Conservation (phyloP, 2,329 filamentous ascomycete genomes). For the Cercospora brassicicola region DNA sequence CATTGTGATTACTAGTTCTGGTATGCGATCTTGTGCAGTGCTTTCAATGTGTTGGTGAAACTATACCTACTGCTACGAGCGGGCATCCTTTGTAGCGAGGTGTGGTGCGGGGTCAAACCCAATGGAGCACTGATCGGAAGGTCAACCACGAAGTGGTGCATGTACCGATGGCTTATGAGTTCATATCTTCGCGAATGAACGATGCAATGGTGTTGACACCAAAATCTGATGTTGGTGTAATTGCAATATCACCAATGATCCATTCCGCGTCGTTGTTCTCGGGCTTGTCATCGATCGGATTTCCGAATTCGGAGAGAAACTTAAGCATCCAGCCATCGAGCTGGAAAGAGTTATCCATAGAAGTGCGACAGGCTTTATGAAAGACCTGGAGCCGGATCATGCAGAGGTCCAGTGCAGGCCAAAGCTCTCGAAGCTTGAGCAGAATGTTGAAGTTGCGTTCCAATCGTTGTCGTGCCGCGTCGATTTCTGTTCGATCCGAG, state of each 20-base stretch:
- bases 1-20: not conserved
- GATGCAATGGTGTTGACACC: slow-evolving; percentile 4
- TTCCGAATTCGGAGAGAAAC: slow-evolving; percentile 14
- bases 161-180: not conserved
- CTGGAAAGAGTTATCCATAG: slow-evolving; percentile 15
- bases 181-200: not conserved
- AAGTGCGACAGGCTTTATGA: slow-evolving; percentile 12
- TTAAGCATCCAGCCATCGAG: slow-evolving; percentile 16
- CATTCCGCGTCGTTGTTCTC: slow-evolving; percentile 6
- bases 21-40: not conserved
- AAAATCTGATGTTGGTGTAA: slow-evolving; percentile 13
- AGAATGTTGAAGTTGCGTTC: slow-evolving; percentile 17
- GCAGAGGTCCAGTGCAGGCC: slow-evolving; percentile 10
- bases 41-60: not conserved
- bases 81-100: slow-evolving; percentile 3
- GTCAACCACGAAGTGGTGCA: not conserved
- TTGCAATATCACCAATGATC: slow-evolving; percentile 11
- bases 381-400: slow-evolving; percentile 14
- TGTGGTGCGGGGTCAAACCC: slow-evolving; percentile 2
- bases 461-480: slow-evolving; percentile 10
- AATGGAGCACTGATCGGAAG: not conserved
- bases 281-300: slow-evolving; percentile 10
- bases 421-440: slow-evolving; percentile 4
- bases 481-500: not conserved
- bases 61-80: not conserved